These are phyloP conservation scores for Syzygium aromaticum DNA, from an alignment of 345 rosid species.

Conservation along the genomic window DNA sequence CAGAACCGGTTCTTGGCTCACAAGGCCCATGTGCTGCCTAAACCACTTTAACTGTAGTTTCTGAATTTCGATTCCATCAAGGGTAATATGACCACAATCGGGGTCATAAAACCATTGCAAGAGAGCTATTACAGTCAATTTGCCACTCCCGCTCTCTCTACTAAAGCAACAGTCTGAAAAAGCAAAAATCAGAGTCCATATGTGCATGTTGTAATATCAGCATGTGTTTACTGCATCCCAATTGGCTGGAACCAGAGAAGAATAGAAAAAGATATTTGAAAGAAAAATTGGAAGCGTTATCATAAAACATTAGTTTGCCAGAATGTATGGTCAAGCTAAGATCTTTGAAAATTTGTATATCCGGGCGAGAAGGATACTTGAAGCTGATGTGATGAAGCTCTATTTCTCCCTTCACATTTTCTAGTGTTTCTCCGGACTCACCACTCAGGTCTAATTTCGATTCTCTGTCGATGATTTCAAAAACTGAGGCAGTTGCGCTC, in stretches of 20 bases:
- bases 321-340: slow-evolving; percentile 25
- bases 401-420: slow-evolving; percentile 55
- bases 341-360: slow-evolving; percentile 57
- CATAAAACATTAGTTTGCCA: slow-evolving; percentile 11
- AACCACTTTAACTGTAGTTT: slow-evolving; percentile 23
- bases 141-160: slow-evolving; percentile 37
- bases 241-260: background rate
- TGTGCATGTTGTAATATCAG: background rate
- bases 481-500: slow-evolving; percentile 24
- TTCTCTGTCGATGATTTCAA: slow-evolving; percentile 15
- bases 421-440: slow-evolving; percentile 34
- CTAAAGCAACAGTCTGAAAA: slow-evolving; percentile 25
- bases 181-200: background rate
- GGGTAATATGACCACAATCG: slow-evolving; percentile 18
- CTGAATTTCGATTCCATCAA: no score
- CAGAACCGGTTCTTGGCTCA: slow-evolving; percentile 23
- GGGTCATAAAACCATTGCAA: slow-evolving; percentile 29
- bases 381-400: slow-evolving; percentile 64
- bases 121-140: slow-evolving; percentile 23
- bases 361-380: slow-evolving; percentile 66
- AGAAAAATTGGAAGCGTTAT: background rate
- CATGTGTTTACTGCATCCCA: background rate
- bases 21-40: slow-evolving; percentile 29
- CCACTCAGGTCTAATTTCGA: slow-evolving; percentile 19
- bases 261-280: background rate